These are phyloP conservation scores for Vaucheria bursata DNA, from an alignment of 352 stramenopile species.

Conservation along the genomic window DNA sequence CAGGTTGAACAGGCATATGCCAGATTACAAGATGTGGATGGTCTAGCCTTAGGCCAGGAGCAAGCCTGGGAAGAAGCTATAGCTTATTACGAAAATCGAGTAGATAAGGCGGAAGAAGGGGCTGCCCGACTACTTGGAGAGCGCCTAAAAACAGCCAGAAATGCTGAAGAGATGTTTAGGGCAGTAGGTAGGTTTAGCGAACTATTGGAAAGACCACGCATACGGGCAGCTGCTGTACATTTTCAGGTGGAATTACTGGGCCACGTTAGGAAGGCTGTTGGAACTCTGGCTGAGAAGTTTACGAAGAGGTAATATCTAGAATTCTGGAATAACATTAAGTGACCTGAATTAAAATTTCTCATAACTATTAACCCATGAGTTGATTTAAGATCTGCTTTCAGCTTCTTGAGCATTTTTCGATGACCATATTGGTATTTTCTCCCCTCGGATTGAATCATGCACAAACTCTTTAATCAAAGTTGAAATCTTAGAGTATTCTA, in stretches of 20 bases:
- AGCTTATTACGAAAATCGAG: conserved; percentile 59
- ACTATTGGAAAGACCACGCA: conserved; percentile 86
- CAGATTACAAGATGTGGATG: conserved; percentile 63
- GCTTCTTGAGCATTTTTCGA: too few relatives aligned
- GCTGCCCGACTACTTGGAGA: conserved; percentile 78
- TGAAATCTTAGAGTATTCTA: too few relatives aligned
- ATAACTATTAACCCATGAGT: too few relatives aligned
- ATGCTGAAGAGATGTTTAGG: conserved; percentile 88
- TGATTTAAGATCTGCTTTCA: too few relatives aligned
- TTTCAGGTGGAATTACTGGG: conserved; percentile 97
- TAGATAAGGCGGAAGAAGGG: conserved; percentile 79
- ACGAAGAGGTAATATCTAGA: conserved; percentile 60
- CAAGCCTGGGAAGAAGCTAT: conserved; percentile 69
- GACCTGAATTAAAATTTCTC: too few relatives aligned
- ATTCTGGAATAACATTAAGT: too few relatives aligned
- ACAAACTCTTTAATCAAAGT: too few relatives aligned
- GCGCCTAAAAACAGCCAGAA: conserved; percentile 69
- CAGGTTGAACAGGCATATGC: conserved; percentile 73
- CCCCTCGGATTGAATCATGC: too few relatives aligned
- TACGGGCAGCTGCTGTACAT: conserved; percentile 87
- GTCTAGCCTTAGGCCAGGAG: conserved; percentile 65
- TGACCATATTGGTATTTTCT: too few relatives aligned
- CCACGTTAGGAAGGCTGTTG: conserved; percentile 91
- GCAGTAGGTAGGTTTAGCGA: conserved; percentile 97
- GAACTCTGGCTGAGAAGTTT: conserved; percentile 88